Evolutionary conservation across 176 grass and related monocot genomes (phyloP).

Genomic region (Eleusine indica): DNA sequence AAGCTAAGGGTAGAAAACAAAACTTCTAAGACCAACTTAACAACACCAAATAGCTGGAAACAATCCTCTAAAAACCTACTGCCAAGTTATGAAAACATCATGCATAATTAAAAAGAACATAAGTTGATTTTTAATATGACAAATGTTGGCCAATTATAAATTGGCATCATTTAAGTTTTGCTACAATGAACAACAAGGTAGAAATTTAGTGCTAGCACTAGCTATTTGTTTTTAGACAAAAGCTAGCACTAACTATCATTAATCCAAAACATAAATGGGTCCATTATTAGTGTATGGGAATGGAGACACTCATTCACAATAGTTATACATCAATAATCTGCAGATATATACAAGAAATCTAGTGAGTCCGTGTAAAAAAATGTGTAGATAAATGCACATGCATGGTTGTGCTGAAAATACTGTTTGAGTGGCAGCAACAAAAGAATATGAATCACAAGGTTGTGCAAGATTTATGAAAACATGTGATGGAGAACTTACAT

Average conservation of each 20-base stretch:
- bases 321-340: neutral
- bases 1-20: no score
- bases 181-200: neutral
- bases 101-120: neutral
- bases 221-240: neutral
- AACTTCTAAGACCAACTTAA: neutral
- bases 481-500: slow-evolving; percentile 26
- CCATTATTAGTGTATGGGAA: neutral
- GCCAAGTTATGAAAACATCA: neutral
- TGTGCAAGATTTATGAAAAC: neutral
- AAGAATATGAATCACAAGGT: neutral
- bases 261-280: no score
- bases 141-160: neutral
- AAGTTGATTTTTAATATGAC: neutral
- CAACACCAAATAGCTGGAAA: neutral
- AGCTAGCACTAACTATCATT: no score
- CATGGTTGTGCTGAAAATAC: slow-evolving; percentile 10
- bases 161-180: neutral
- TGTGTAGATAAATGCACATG: neutral
- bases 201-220: neutral
- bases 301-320: no score
- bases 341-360: neutral
- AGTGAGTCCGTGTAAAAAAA: neutral
- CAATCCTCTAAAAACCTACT: neutral
- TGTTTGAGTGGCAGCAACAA: slow-evolving; percentile 20